Base-by-base conservation (phyloP, 2,329 filamentous ascomycete species). In the Fusarium sp. region DNA sequence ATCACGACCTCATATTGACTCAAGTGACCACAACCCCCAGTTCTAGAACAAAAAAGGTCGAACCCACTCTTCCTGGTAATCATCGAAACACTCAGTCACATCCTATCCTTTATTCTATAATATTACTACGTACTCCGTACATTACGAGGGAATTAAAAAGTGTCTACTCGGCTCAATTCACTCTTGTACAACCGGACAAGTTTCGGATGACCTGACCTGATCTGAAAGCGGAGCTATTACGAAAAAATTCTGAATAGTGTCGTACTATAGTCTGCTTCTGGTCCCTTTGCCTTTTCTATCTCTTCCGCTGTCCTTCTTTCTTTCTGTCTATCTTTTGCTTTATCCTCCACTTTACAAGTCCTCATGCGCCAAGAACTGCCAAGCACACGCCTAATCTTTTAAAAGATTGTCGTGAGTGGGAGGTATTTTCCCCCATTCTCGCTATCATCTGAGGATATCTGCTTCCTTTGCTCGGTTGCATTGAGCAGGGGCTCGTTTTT, bases 161-260 rank as follows among this genome's bases (percentile, higher is more conserved):
- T 20, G 24, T 28, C 24, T 55, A 22, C 26, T 41, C 48, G 38
- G 18, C n/a, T 54, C 42, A 42, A 44, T 56, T 26, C 17, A 58
- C 38, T 42, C 31, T 69, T 55, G 45, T 48, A 66, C 64, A 54
- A 54, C 66, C 57, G 56, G 70, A 56, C 45, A 56, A 72, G 72
- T 71, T 54, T 63, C 69, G 44, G 71, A 69, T 74, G 72, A 48
- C 56, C 70, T 74, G 71, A 61, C 55, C 67, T 74, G 72, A 70
- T 42, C 26, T 62, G 39, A 70, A 66, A 63, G 69, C 69, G 69
- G 69, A 70, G 55, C 54, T 69, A 71, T 66, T 70, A 52, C 47
- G 49, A 67, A 60, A 44, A 45, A 52, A 26, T n/a, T 47, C 26
- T n/a, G 42, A 47, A 49, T 54, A 35, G 26, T 54, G 51, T 55